Percentiles rank a stretch among this genome's conserved stretches.
Conservation (phyloP, 805 yeast genomes). For the Geotrichum ghanense region DNA sequence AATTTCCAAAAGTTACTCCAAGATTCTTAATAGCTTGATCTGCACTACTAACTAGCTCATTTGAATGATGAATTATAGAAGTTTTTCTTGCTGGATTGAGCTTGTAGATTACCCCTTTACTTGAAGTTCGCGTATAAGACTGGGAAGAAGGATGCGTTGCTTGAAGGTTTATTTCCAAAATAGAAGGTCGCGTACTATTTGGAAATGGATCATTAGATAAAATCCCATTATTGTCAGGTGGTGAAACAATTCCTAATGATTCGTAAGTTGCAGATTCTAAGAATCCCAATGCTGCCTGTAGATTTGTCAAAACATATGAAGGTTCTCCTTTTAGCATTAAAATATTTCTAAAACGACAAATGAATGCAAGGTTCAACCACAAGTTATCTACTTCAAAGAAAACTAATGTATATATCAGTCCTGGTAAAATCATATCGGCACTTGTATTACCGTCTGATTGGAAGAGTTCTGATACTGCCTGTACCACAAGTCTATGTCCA, state of each 20-base stretch:
- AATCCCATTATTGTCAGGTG: neutral
- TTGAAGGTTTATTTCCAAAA: neutral
- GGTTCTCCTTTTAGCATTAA: conserved; percentile 26
- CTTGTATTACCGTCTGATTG: conserved; percentile 12
- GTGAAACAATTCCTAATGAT: conserved; percentile 20
- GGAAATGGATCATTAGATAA: neutral
- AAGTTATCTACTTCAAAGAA: conserved; percentile 22
- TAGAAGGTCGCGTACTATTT: neutral
- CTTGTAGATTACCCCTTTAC: neutral
- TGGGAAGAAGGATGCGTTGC: conserved; percentile 7
- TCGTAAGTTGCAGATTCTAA: conserved; percentile 25
- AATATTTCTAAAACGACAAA: conserved; percentile 29
- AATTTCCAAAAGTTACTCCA: conserved; percentile 25
- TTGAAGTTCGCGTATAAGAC: conserved; percentile 1
- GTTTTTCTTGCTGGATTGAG: conserved; percentile 6
- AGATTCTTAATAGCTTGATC: conserved; percentile 22
- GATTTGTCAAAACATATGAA: conserved; percentile 31
- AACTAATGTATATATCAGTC: conserved; percentile 26
- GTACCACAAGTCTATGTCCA: conserved; percentile 28
- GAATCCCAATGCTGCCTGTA: conserved; percentile 32
- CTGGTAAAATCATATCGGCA: conserved; percentile 31
- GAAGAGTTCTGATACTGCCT: conserved; percentile 14
- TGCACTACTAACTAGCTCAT: conserved; percentile 21
- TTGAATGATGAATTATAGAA: conserved; percentile 13
- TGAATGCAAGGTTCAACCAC: conserved; percentile 27